Conservation (phyloP, 345 rosid genomes). For the Raphanus raphanistrum region DNA sequence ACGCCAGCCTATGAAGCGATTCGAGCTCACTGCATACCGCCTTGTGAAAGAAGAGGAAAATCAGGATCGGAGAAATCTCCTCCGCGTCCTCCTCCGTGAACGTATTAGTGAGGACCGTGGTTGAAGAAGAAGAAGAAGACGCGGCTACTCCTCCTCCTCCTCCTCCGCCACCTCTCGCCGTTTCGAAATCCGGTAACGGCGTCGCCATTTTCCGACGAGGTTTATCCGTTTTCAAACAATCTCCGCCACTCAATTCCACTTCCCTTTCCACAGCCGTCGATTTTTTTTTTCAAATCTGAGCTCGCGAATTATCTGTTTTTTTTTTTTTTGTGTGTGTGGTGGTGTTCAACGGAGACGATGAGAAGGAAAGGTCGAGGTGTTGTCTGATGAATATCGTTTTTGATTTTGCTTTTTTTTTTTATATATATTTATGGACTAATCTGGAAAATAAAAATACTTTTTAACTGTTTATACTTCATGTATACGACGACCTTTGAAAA, state of each 20-base stretch:
- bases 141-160: constrained; percentile 15
- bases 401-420: constrained; percentile 36
- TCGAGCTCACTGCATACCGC: constrained; percentile 85
- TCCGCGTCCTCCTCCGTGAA: constrained; percentile 42
- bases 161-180: constrained; percentile 35
- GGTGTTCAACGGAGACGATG: constrained; percentile 43
- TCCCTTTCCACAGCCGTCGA: constrained; percentile 16
- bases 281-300: constrained; percentile 36
- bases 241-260: constrained; percentile 7
- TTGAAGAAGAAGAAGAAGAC: constrained; percentile 25
- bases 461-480: constrained; percentile 11
- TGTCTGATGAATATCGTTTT: constrained; percentile 32
- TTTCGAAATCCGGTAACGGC: constrained; percentile 70
- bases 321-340: constrained; percentile 21
- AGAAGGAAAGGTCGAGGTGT: constrained; percentile 31
- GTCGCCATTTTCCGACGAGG: constrained; percentile 57
- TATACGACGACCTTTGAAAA: constrained; percentile 1
- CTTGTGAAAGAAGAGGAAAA: constrained; percentile 77
- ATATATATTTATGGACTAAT: constrained; percentile 4
- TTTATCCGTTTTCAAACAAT: constrained; percentile 1
- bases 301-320: constrained; percentile 32
- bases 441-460: constrained; percentile 18
- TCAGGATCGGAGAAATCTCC: constrained; percentile 71
- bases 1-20: constrained; percentile 68
- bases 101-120: constrained; percentile 34